Evolutionary conservation across 179 eudicot genomes (phyloP), one percentile per base, ranked within the genome.

Genomic region (Gypsophila paniculata): DNA sequence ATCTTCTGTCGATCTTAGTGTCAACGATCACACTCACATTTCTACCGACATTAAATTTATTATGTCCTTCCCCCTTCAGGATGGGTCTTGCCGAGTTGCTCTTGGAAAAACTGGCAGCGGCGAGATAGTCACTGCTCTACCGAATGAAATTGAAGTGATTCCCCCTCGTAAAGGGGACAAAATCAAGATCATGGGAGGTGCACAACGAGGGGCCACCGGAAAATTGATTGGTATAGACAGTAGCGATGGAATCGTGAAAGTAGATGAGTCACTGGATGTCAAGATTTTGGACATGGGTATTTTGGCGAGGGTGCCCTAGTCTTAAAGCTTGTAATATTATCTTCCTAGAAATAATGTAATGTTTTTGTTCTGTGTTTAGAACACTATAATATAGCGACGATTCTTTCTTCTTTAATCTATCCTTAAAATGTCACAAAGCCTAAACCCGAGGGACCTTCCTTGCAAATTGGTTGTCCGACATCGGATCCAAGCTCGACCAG

Each of bases 181-280:
- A 74, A 89, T 94, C 38, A 94, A 90, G 83, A 94, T 94, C 61
- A 84, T 94, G 90, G 96, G 97, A 6, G 97, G 99, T 6, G 81
- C 90, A 6, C 93, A 87, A 21, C 92, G 96, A 15, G 99, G 99
- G 13, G 76, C 82, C 6, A 88, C 96, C 0, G 97, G 99, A 26
- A 94, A 88, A 76, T 86, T 94, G 68, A 92, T 94, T 9, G 97
- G 99, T 61, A 80, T 94, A 29, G 99, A 94, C 71, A 97, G 97
- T 25, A 84, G 89, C 0, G 97, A 94, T 67, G 97, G 99, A 17
- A 94, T 94, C 62, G 97, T 94, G 13, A 94, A 92, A 83, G 84
- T 90, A 26, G 99, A 94, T 73, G 96, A 84, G 25, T 82, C 96
- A 1, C 80, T 91, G 6, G 99, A 92, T 75, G 99, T 94, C 32